A percentile compares a stretch with the other conserved stretches of the same genome.
phyloP scores from a whole-genome alignment of 1,284 basidiomycete species.

The Melanopsichium pennsylvanicum region DNA sequence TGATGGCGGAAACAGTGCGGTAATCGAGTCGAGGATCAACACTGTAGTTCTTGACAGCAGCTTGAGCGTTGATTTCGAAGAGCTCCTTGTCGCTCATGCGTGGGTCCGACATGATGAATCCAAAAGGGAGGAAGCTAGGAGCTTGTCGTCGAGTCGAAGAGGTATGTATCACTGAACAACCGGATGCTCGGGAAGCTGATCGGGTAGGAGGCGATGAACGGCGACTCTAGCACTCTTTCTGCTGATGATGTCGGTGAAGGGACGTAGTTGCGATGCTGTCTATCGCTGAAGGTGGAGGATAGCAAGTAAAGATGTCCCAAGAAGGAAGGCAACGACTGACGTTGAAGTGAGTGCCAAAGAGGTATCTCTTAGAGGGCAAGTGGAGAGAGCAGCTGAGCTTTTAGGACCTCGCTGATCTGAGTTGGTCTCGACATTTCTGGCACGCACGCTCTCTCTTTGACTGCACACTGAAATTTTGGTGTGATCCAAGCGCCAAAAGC shows the following conservation, averaged over 20 bases:
- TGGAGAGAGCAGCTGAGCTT: slow-evolving; percentile 5
- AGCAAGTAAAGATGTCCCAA: not conserved
- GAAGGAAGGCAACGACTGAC: not conserved
- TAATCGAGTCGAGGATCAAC: slow-evolving; percentile 90
- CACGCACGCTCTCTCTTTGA: too few relatives aligned
- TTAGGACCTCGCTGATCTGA: slow-evolving; percentile 10
- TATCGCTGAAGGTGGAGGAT: too few relatives aligned
- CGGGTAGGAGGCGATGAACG: too few relatives aligned
- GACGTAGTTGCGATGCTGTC: too few relatives aligned
- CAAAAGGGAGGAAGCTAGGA: not conserved
- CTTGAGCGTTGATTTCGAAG: slow-evolving; percentile 83
- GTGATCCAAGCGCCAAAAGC: not conserved
- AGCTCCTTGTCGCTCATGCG: slow-evolving; percentile 74
- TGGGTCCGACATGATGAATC: slow-evolving; percentile 64
- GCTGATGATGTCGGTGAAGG: too few relatives aligned
- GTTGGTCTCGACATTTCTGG: too few relatives aligned
- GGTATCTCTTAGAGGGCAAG: too few relatives aligned
- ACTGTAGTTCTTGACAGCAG: slow-evolving; percentile 72
- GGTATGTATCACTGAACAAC: too few relatives aligned
- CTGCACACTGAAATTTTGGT: not conserved
- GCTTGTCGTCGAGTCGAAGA: too few relatives aligned
- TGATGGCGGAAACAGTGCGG: slow-evolving; percentile 93
- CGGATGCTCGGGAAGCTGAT: too few relatives aligned
- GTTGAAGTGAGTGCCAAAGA: too few relatives aligned
- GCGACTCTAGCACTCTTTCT: too few relatives aligned